These are phyloP conservation scores for Phytophthora melonis DNA, from an alignment of 352 stramenopile species.

Conservation along the genomic window DNA sequence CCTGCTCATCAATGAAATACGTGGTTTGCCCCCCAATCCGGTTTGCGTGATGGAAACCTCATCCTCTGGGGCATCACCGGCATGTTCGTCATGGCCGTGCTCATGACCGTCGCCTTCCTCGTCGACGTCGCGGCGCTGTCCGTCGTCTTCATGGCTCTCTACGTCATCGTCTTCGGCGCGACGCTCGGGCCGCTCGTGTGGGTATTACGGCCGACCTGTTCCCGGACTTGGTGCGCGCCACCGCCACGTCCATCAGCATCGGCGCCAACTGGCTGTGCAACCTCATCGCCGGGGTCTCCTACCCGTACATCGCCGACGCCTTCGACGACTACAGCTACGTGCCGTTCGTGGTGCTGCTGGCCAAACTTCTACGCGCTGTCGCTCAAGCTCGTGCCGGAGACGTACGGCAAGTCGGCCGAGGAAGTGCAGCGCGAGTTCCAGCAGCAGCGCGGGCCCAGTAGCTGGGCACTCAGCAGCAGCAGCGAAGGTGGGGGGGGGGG, in stretches of 20 bases:
- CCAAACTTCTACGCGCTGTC: conserved; percentile 24
- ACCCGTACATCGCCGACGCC: conserved; percentile 29
- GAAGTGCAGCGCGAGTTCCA: conserved; percentile 22
- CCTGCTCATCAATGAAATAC: too few species aligned
- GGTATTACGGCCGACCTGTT: conserved; percentile 18
- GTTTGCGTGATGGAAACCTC: too few species aligned
- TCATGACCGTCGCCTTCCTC: conserved; percentile 3
- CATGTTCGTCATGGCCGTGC: neutral
- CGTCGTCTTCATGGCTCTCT: conserved; percentile 25
- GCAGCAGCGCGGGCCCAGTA: conserved; percentile 3
- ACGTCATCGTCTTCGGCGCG: conserved; percentile 31
- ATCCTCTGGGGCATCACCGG: neutral
- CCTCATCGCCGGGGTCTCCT: conserved; percentile 21
- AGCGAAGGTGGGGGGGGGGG: too few species aligned
- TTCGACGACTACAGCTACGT: conserved; percentile 32
- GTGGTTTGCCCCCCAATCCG: too few species aligned
- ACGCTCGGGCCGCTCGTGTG: conserved; percentile 22
- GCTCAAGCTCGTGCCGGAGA: conserved; percentile 22
- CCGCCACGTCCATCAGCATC: conserved; percentile 20
- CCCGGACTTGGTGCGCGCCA: conserved; percentile 39
- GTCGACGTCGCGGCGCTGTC: neutral
- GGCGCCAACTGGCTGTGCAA: conserved; percentile 2
- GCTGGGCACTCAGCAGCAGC: too few species aligned
- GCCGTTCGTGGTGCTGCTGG: conserved; percentile 19
- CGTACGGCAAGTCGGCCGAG: conserved; percentile 23